A percentile compares a stretch with the other conserved stretches of the same genome.
Evolutionary conservation across 2,329 filamentous ascomycete genomes (phyloP).

Genomic region (Hymenoscyphus occultus): DNA sequence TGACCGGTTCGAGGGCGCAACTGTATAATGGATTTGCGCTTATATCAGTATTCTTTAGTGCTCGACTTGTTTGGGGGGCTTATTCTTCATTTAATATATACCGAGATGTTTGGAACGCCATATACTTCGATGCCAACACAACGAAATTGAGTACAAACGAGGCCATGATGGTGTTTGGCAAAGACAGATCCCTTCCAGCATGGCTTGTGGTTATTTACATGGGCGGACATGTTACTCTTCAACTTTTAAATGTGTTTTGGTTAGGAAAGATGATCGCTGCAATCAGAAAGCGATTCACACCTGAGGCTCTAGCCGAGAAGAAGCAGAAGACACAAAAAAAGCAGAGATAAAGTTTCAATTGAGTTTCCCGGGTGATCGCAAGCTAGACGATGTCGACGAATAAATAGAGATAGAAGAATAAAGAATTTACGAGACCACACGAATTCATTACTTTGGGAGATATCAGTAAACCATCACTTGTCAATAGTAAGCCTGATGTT

Average conservation of each 20-base stretch:
- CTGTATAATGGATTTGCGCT: conserved; percentile 75
- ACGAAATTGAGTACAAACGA: conserved; percentile 38
- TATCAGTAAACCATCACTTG: background rate
- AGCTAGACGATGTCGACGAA: background rate
- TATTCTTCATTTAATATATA: conserved; percentile 67
- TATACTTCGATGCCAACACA: conserved; percentile 32
- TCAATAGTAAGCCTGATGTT: background rate
- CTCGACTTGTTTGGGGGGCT: conserved; percentile 74
- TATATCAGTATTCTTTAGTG: conserved; percentile 69
- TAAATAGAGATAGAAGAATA: background rate
- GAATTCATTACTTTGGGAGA: background rate
- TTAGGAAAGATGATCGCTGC: conserved; percentile 69
- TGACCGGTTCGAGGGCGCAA: conserved; percentile 71
- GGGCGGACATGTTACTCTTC: conserved; percentile 66
- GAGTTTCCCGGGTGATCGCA: background rate
- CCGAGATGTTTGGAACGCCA: conserved; percentile 58
- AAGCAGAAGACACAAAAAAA: conserved; percentile 3
- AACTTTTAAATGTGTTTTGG: conserved; percentile 78
- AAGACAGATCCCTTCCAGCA: conserved; percentile 49
- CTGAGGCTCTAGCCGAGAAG: conserved; percentile 10
- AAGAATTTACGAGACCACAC: background rate
- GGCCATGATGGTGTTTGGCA: conserved; percentile 37
- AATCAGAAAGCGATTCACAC: conserved; percentile 27
- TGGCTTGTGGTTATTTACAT: conserved; percentile 71
- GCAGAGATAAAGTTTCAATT: background rate